These are phyloP conservation scores for Clonostachys chloroleuca DNA, from an alignment of 2,329 filamentous ascomycete genomes.

Conservation along the genomic window DNA sequence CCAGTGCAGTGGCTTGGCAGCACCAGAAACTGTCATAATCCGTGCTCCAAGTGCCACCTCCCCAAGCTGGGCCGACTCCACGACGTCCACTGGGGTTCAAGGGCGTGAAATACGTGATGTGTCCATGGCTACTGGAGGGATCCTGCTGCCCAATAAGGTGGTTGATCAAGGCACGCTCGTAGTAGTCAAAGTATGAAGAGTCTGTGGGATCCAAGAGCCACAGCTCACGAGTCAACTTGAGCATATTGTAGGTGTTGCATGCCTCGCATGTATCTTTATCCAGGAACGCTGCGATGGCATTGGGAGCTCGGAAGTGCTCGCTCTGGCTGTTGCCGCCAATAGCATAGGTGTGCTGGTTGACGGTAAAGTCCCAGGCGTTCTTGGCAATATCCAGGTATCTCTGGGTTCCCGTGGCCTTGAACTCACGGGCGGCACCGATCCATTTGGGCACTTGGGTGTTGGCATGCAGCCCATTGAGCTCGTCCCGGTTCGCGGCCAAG, in stretches of 20 bases:
- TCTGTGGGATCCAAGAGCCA: constrained; percentile 35
- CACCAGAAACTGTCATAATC: constrained; percentile 50
- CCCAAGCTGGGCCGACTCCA: constrained; percentile 47
- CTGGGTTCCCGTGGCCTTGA: constrained; percentile 36
- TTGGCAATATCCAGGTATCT: constrained; percentile 41
- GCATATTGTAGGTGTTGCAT: constrained; percentile 54
- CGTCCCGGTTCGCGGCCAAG: constrained; percentile 36
- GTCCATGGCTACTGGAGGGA: constrained; percentile 35
- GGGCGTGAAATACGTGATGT: constrained; percentile 48
- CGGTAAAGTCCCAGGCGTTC: constrained; percentile 43
- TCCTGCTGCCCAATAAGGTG: constrained; percentile 46
- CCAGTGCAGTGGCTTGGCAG: constrained; percentile 45
- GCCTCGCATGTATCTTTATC: constrained; percentile 41
- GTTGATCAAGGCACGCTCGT: constrained; percentile 44
- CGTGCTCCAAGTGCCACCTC: constrained; percentile 48
- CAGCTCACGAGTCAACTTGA: constrained; percentile 47
- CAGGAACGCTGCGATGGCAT: constrained; percentile 39
- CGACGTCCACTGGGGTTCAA: constrained; percentile 39
- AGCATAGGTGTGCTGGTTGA: constrained; percentile 41
- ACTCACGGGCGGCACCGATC: constrained; percentile 44
- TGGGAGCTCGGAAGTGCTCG: constrained; percentile 42
- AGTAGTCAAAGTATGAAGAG: constrained; percentile 44
- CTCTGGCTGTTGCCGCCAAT: constrained; percentile 49
- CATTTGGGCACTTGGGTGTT: constrained; percentile 51
- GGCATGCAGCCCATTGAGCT: constrained; percentile 41